Percentiles rank a stretch among this genome's conserved stretches.
phyloP scores from a whole-genome alignment of 371 early-diverging fungal genomes.

The Cladochytrium tenue region DNA sequence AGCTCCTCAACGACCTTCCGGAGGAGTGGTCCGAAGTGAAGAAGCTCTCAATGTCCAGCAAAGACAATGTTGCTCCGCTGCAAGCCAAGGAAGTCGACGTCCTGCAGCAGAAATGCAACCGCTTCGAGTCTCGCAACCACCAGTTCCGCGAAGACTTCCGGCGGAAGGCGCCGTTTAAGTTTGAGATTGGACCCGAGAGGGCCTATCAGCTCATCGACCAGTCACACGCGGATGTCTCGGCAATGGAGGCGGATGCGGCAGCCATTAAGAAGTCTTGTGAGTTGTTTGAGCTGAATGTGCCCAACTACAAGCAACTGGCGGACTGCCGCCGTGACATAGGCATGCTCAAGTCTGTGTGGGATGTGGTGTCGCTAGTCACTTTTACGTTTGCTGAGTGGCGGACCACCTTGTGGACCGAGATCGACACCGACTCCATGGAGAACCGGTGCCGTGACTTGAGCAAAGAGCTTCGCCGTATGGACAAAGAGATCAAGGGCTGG shows the following conservation, averaged over 20 bases:
- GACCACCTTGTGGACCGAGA: slow-evolving; percentile 60
- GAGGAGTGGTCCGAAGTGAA: slow-evolving; percentile 67
- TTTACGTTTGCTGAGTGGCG: slow-evolving; percentile 63
- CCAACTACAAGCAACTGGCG: slow-evolving; percentile 54
- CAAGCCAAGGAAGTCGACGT: slow-evolving; percentile 65
- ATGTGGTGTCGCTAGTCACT: slow-evolving; percentile 57
- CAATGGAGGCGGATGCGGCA: slow-evolving; percentile 57
- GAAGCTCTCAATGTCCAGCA: slow-evolving; percentile 57
- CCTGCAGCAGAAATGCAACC: slow-evolving; percentile 64
- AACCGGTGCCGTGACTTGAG: slow-evolving; percentile 55
- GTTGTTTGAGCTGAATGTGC: slow-evolving; percentile 61
- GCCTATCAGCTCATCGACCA: slow-evolving; percentile 54
- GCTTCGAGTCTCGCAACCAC: slow-evolving; percentile 60
- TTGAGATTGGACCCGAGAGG: slow-evolving; percentile 48
- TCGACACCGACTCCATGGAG: slow-evolving; percentile 65
- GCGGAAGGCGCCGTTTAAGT: slow-evolving; percentile 65
- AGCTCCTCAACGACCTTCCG: slow-evolving; percentile 61
- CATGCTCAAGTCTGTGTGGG: slow-evolving; percentile 67
- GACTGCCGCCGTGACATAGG: slow-evolving; percentile 65
- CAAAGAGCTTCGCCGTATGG: slow-evolving; percentile 63
- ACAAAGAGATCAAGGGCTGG: slow-evolving; percentile 70
- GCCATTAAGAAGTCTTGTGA: slow-evolving; percentile 59
- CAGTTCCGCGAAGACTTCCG: slow-evolving; percentile 63
- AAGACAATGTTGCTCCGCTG: slow-evolving; percentile 63
- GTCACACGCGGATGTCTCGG: slow-evolving; percentile 50